Evolutionary conservation across 2,329 filamentous ascomycete genomes (phyloP).

Genomic region (Pestalotiopsis sp.): DNA sequence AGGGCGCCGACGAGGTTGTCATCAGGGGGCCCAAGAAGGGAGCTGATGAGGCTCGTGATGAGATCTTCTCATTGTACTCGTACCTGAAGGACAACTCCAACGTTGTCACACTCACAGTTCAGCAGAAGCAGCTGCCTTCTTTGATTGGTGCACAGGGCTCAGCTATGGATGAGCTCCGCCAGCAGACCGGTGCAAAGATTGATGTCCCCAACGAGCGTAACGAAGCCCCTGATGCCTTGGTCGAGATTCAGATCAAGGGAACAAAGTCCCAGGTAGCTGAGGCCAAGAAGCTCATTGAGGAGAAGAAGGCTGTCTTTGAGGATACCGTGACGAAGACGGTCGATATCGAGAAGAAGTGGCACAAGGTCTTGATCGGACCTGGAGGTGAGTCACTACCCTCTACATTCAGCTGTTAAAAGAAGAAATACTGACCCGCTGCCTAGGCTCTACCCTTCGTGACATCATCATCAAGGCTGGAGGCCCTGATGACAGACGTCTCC

Average conservation of each 20-base stretch:
- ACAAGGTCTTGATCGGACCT: constrained; percentile 84
- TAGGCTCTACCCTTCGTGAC: constrained; percentile 81
- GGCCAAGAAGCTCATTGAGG: constrained; percentile 86
- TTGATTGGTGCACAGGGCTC: constrained; percentile 89
- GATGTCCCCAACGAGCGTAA: constrained; percentile 86
- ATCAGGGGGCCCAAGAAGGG: constrained; percentile 91
- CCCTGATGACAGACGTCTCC: constrained; percentile 79
- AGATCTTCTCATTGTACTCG: constrained; percentile 85
- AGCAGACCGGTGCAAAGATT: constrained; percentile 83
- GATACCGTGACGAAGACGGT: constrained; percentile 83
- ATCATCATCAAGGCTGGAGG: constrained; percentile 89
- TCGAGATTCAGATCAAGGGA: constrained; percentile 90
- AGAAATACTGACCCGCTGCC: constrained; percentile 15
- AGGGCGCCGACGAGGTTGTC: constrained; percentile 84
- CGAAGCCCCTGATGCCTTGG: constrained; percentile 65
- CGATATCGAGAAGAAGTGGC: constrained; percentile 92
- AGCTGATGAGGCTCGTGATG: constrained; percentile 87
- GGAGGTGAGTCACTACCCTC: constrained; percentile 65
- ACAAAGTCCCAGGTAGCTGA: constrained; percentile 89
- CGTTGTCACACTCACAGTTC: constrained; percentile 77
- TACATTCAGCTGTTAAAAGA: neutral
- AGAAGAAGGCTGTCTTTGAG: constrained; percentile 85
- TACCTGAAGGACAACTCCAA: constrained; percentile 88
- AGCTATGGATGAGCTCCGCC: constrained; percentile 87
- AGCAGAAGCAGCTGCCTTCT: constrained; percentile 90